Evolutionary conservation across 176 grass and related monocot species (phyloP).

Genomic region (Oryza glumipatula): DNA sequence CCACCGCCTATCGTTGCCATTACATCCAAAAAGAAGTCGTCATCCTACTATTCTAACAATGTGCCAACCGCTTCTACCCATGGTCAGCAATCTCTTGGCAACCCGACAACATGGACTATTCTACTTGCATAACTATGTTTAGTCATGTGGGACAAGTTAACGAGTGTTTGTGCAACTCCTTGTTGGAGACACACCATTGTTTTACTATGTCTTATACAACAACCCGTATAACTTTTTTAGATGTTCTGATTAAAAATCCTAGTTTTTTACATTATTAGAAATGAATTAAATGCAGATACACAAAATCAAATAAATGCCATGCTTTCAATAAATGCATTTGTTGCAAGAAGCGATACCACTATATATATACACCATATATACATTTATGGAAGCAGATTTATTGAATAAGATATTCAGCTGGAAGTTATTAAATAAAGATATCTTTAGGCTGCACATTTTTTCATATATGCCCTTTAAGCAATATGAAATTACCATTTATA

Average conservation of each 20-base stretch:
- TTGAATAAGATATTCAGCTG: background rate
- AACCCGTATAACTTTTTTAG: background rate
- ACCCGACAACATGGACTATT: background rate
- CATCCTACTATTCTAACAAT: background rate
- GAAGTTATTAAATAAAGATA: background rate
- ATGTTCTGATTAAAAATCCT: background rate
- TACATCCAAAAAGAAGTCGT: background rate
- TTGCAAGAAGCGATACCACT: background rate
- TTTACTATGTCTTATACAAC: no score
- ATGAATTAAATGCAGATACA: background rate
- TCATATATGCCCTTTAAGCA: background rate
- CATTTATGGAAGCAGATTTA: background rate
- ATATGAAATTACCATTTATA: background rate
- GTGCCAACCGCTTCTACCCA: background rate
- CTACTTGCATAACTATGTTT: background rate
- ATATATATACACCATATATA: background rate
- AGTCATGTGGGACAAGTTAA: background rate
- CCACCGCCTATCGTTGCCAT: background rate
- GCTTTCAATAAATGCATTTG: background rate
- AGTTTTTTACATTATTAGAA: background rate
- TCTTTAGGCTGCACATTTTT: slow-evolving; percentile 14
- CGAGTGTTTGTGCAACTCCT: background rate
- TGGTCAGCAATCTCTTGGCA: background rate
- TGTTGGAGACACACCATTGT: background rate
- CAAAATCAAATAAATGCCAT: background rate